Evolutionary conservation across 1,284 basidiomycete species (phyloP), one percentile per base, ranked within the genome.

Genomic region (Ceratobasidium sp.): DNA sequence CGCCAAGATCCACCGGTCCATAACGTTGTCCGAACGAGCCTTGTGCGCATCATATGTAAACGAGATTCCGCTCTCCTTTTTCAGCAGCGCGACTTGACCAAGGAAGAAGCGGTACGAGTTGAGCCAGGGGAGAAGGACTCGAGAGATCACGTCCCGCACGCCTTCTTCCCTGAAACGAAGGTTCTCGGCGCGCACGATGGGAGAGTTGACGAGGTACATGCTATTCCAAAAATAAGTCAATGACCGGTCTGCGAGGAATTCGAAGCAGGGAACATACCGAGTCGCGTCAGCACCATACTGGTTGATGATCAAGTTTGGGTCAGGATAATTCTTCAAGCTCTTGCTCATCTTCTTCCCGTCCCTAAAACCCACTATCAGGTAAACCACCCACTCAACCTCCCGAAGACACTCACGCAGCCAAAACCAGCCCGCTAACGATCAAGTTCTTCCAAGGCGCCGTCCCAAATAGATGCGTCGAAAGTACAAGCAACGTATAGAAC

Each of bases 281-380:
- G 96, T 94, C 1, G 96, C 95, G 80, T 99, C 98, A 44, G 97
- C 98, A 73, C 98, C 97, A 82, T 95, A 98, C 78, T 89, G 89
- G 80, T 96, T 87, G 76, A 99, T 91, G 81, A 99, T 88, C 73
- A 95, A 78, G 80, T 91, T 94, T 8, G 98, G 98, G 81, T 99
- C 97, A n/a, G 98, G 97, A 82, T 96, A 99, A 83, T 99, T 99
- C 81, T 92, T 92, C 76, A 98, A 83, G 82, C 94, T 97, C 85
- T 99, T 99, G 85, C 94, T 96, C 98, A 99, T 99, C 86, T 99
- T 99, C 87, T 98, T 98, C 70, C 98, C 98, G 79, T 99, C 96
- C 8, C 92, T 94, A 41, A 63, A 50, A 16, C 70, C 63, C 14
- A 75, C 59, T 32, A 54, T 35, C 1, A 35, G 44, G 26, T n/a